These are phyloP conservation scores for Auriscalpium microsporum DNA, from an alignment of 768 basidiomycete species.

Conservation along the genomic window DNA sequence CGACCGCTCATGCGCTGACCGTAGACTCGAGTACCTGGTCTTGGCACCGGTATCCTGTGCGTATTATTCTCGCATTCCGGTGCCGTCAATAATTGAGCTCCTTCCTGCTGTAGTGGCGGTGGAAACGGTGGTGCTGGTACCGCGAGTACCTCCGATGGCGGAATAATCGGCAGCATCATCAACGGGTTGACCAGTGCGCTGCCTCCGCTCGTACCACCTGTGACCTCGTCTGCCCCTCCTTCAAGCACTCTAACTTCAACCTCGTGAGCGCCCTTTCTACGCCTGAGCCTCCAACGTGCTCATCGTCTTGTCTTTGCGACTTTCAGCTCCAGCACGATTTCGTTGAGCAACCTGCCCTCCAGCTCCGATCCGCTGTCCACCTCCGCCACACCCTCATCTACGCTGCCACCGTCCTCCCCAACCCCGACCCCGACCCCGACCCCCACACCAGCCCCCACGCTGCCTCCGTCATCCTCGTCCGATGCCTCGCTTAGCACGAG, in stretches of 20 bases:
- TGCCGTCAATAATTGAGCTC: background rate
- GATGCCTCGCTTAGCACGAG: conserved; percentile 15
- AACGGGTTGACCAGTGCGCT: conserved; percentile 6
- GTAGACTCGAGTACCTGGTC: background rate
- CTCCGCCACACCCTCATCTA: background rate
- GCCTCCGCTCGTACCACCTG: background rate
- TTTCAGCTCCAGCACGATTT: background rate
- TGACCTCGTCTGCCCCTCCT: conserved; percentile 16
- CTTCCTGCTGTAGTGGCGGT: background rate
- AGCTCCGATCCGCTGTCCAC: background rate
- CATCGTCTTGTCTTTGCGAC: background rate
- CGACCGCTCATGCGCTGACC: too few species aligned
- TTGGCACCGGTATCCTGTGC: background rate
- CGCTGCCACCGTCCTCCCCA: background rate
- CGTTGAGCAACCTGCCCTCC: background rate
- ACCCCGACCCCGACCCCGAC: background rate
- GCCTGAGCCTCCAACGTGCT: background rate
- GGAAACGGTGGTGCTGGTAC: background rate
- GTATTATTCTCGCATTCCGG: background rate
- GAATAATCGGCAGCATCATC: conserved; percentile 2
- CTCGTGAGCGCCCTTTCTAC: conserved; percentile 15
- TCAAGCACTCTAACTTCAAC: conserved; percentile 8
- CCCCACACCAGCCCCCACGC: background rate
- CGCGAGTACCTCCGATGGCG: background rate
- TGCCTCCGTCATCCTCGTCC: conserved; percentile 8